phyloP scores from a whole-genome alignment of 768 basidiomycete species.

The Tylopilus sp. region DNA sequence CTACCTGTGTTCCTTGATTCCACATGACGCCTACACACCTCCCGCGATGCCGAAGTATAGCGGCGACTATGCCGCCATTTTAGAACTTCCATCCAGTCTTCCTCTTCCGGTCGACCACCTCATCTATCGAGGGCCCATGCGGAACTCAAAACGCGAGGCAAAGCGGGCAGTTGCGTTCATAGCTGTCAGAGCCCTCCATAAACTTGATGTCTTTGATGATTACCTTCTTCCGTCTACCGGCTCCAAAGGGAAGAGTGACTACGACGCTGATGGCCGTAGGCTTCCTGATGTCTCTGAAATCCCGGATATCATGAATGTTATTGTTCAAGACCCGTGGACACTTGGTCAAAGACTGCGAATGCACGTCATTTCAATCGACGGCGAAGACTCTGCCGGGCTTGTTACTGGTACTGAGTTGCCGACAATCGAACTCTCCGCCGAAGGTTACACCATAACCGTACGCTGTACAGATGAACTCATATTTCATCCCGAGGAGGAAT shows the following conservation, averaged over 20 bases:
- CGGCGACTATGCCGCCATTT: constrained; percentile 53
- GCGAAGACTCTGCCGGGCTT: constrained; percentile 51
- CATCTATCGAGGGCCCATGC: constrained; percentile 54
- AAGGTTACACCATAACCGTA: constrained; percentile 33
- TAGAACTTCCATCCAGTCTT: constrained; percentile 67
- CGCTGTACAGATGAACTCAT: constrained; percentile 48
- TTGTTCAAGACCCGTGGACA: constrained; percentile 66
- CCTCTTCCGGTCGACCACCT: constrained; percentile 56
- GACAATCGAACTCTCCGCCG: constrained; percentile 40
- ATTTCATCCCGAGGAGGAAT: constrained; percentile 46
- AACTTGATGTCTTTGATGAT: constrained; percentile 76
- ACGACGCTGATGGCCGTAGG: constrained; percentile 51
- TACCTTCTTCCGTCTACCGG: constrained; percentile 72
- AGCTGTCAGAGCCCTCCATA: constrained; percentile 66
- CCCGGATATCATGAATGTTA: constrained; percentile 54
- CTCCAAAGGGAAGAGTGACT: constrained; percentile 43
- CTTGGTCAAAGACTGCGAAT: constrained; percentile 56
- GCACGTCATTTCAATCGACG: constrained; percentile 56
- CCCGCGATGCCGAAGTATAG: constrained; percentile 56
- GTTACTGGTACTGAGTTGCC: constrained; percentile 63
- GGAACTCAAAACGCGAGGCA: constrained; percentile 73
- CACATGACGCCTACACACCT: constrained; percentile 65
- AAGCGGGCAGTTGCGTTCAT: constrained; percentile 79
- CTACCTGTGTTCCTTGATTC: constrained; percentile 76
- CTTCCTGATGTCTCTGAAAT: constrained; percentile 43